Conservation (phyloP, 1,139 yeast genomes). For the Magnusiomyces ingens region DNA sequence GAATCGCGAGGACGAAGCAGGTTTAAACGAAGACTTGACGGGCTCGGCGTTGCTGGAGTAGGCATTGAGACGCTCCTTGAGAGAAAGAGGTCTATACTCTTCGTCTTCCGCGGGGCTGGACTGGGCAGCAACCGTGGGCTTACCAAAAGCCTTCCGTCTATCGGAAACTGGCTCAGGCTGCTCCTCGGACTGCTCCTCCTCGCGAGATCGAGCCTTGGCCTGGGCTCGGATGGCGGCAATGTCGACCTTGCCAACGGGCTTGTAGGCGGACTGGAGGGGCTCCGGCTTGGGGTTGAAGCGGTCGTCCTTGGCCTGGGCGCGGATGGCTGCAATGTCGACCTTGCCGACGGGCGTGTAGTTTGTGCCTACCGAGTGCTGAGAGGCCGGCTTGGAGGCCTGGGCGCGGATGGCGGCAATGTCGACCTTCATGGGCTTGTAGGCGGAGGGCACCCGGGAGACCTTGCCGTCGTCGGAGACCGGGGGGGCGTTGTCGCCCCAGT, state of each 20-base stretch:
- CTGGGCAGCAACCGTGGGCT: slow-evolving; percentile 24
- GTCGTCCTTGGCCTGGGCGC: slow-evolving; percentile 35
- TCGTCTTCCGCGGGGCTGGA: neutral
- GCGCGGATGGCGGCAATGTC: slow-evolving; percentile 40
- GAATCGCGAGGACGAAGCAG: slow-evolving; percentile 53
- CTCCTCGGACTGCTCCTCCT: slow-evolving; percentile 35
- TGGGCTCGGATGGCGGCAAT: slow-evolving; percentile 41
- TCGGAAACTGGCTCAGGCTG: slow-evolving; percentile 40
- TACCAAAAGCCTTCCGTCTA: slow-evolving; percentile 33
- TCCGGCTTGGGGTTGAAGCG: slow-evolving; percentile 28
- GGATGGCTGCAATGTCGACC: slow-evolving; percentile 43
- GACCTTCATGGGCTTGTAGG: slow-evolving; percentile 62
- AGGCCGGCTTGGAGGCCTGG: slow-evolving; percentile 29
- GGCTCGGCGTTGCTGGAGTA: slow-evolving; percentile 32
- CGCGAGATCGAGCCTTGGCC: slow-evolving; percentile 29
- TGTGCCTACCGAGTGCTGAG: slow-evolving; percentile 33
- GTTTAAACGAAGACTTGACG: slow-evolving; percentile 59
- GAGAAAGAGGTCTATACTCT: slow-evolving; percentile 12
- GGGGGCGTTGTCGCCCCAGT: slow-evolving; percentile 53
- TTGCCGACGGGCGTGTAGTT: slow-evolving; percentile 53
- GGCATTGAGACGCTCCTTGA: slow-evolving; percentile 26
- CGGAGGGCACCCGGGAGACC: slow-evolving; percentile 50
- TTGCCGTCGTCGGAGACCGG: slow-evolving; percentile 34
- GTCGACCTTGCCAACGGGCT: slow-evolving; percentile 56
- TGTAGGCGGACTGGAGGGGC: slow-evolving; percentile 36